phyloP scores from a whole-genome alignment of 2,329 filamentous ascomycete species.

The Cadophora sp. region DNA sequence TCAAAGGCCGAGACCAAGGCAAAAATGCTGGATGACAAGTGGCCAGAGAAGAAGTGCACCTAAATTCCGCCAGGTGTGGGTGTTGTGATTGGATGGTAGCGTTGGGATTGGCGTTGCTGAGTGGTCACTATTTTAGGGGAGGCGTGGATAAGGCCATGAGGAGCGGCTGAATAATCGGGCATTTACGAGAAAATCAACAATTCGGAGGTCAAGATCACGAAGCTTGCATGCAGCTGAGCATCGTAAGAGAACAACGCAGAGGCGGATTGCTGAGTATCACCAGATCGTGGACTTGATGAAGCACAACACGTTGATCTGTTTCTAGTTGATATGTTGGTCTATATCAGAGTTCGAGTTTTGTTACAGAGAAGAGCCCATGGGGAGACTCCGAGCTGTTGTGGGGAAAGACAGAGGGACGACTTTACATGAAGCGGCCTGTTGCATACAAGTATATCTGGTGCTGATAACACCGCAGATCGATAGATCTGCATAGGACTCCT shows the following conservation, averaged over 20 bases:
- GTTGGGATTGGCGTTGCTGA: constrained; percentile 8
- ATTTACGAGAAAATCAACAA: not conserved
- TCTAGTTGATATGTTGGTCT: not conserved
- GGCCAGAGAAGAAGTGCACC: not conserved
- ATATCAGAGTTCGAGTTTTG: not conserved
- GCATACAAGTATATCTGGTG: not conserved
- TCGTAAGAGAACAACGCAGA: not conserved
- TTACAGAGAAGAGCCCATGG: not conserved
- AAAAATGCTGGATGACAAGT: constrained; percentile 15
- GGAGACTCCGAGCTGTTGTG: not conserved
- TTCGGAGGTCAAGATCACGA: not conserved
- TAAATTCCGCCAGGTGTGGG: not conserved
- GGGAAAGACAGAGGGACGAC: not conserved
- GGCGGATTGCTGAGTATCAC: not conserved
- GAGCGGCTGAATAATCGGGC: constrained; percentile 11
- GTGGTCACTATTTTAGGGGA: constrained; percentile 12
- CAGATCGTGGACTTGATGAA: not conserved
- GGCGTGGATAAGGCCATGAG: not conserved
- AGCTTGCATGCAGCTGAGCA: constrained; percentile 5
- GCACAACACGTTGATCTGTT: not conserved
- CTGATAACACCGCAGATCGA: not conserved
- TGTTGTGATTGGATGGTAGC: not conserved
- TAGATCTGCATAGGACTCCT: not conserved
- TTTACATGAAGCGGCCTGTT: constrained; percentile 9
- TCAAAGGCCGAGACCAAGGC: not conserved